Evolutionary conservation across 768 basidiomycete species (phyloP).

Genomic region (Mycena filopes): DNA sequence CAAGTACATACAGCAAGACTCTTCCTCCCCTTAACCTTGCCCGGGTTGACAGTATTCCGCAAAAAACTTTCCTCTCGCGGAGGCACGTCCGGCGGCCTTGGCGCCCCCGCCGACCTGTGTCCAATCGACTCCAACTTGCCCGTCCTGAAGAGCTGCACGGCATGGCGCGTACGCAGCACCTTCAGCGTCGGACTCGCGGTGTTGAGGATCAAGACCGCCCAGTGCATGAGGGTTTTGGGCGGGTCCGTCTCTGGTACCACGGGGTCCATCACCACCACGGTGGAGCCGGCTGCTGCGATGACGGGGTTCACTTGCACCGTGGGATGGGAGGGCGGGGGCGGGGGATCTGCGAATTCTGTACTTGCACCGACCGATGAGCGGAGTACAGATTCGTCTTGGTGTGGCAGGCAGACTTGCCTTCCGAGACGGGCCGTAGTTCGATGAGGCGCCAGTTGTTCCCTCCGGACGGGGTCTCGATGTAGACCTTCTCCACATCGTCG

Average conservation of each 20-base stretch:
- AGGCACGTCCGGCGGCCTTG: constrained; percentile 70
- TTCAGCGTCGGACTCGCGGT: constrained; percentile 77
- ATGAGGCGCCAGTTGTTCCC: constrained; percentile 71
- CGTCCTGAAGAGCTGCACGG: constrained; percentile 74
- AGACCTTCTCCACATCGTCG: constrained; percentile 59
- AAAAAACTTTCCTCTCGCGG: constrained; percentile 64
- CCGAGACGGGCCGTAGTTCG: constrained; percentile 76
- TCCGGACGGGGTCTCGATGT: constrained; percentile 66
- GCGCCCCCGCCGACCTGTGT: constrained; percentile 59
- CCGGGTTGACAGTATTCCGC: constrained; percentile 66
- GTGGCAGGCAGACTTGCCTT: constrained; percentile 68
- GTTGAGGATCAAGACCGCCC: constrained; percentile 82
- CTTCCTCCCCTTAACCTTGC: constrained; percentile 67
- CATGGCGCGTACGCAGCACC: constrained; percentile 76
- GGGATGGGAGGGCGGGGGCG: constrained; percentile 46
- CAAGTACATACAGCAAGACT: constrained; percentile 58
- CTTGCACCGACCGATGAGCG: neutral
- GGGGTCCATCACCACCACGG: constrained; percentile 52
- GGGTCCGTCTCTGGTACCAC: constrained; percentile 59
- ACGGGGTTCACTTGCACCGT: constrained; percentile 32
- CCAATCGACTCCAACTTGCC: constrained; percentile 77
- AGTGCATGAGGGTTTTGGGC: constrained; percentile 79
- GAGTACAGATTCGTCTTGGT: too few species aligned
- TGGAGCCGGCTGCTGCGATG: neutral
- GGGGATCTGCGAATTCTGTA: constrained; percentile 76